These are phyloP conservation scores for Fomitopsis pulvina DNA, from an alignment of 768 basidiomycete species.

Conservation along the genomic window DNA sequence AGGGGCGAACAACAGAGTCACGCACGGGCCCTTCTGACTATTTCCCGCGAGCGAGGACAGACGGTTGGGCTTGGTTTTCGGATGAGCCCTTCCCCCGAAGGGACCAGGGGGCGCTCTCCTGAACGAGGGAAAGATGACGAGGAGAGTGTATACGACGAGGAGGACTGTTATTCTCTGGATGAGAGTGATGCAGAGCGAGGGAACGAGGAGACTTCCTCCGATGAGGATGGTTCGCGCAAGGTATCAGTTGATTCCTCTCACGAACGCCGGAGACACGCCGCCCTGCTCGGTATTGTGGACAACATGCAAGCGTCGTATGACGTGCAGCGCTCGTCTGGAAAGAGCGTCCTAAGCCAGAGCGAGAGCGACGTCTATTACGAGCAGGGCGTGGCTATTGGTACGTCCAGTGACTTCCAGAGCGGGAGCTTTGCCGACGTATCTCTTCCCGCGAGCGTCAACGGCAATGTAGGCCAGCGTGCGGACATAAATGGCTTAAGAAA, in stretches of 20 bases:
- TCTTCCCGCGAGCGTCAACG: neutral
- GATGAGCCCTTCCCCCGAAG: neutral
- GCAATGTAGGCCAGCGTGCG: neutral
- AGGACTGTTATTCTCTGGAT: conserved; percentile 3
- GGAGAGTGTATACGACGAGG: conserved; percentile 15
- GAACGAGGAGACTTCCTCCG: conserved; percentile 8
- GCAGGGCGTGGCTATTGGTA: conserved; percentile 31
- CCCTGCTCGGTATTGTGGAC: conserved; percentile 31
- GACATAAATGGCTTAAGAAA: too few species aligned
- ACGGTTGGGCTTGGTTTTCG: conserved; percentile 2
- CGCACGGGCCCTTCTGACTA: too few species aligned
- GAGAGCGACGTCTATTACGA: conserved; percentile 11
- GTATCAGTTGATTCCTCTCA: too few species aligned
- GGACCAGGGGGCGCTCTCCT: neutral
- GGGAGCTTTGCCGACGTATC: neutral
- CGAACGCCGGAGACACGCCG: conserved; percentile 21
- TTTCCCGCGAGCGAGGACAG: neutral
- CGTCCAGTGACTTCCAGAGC: conserved; percentile 18
- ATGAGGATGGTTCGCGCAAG: conserved; percentile 8
- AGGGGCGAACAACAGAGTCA: too few species aligned
- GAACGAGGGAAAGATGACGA: conserved; percentile 4
- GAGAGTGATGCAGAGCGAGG: neutral
- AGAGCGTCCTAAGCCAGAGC: conserved; percentile 5
- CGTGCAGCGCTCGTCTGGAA: neutral
- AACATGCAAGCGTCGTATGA: conserved; percentile 22